These are phyloP conservation scores for Schizothecium vesticola DNA, from an alignment of 495 filamentous ascomycete species.

Conservation along the genomic window DNA sequence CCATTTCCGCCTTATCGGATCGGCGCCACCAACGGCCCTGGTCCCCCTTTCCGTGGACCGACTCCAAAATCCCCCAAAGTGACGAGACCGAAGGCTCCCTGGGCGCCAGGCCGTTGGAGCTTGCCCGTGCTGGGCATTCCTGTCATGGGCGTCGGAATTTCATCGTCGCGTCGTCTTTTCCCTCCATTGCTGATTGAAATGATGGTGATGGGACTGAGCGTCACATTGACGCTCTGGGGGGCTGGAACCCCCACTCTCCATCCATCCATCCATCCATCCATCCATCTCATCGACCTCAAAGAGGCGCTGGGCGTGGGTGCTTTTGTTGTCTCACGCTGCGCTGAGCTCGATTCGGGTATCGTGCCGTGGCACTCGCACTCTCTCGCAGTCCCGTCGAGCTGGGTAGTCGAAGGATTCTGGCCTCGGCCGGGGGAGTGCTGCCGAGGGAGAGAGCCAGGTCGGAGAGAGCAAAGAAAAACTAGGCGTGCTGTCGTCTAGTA, in stretches of 20 bases:
- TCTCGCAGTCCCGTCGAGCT: background rate
- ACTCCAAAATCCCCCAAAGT: background rate
- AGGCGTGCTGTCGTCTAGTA: background rate
- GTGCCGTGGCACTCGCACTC: background rate
- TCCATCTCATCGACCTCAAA: background rate
- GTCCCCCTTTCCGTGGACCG: background rate
- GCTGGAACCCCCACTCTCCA: background rate
- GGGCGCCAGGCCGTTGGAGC: background rate
- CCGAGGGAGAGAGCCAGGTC: background rate
- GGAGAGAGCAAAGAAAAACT: background rate
- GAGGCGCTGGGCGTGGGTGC: background rate
- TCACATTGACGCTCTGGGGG: background rate
- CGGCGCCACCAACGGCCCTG: background rate
- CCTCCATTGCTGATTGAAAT: background rate
- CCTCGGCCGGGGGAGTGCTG: background rate
- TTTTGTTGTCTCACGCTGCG: too few relatives aligned
- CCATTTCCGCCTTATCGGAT: background rate
- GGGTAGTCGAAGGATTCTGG: background rate
- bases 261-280: background rate
- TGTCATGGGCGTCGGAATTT: background rate
- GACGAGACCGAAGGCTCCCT: background rate
- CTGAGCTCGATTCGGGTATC: background rate
- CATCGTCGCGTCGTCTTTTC: background rate
- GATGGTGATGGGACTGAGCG: background rate
- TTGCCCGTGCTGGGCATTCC: background rate